Evolutionary conservation across 176 grass and related monocot species (phyloP), one percentile per base, ranked within the genome.

Genomic region (Miscanthus lutarioriparius): DNA sequence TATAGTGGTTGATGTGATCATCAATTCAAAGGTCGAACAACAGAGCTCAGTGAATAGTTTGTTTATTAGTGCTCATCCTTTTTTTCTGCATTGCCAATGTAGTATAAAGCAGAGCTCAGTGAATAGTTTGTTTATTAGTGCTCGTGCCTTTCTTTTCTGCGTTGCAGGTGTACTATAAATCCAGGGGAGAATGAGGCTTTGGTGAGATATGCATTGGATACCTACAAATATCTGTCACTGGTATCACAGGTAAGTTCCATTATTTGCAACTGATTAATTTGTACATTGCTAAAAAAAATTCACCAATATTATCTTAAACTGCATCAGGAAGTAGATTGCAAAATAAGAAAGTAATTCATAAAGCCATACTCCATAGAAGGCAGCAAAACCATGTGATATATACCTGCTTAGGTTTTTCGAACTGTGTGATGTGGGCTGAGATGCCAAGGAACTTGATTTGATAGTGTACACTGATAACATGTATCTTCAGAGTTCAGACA

Each of bases 91-190:
- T 86, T 81, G 36, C 79, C 95, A 91, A 67, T 98, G 92, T 89
- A 98, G 91, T 16, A 93, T 95, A 90, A 98, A 70, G 32, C n/a
- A 83, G 35, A 72, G 69, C 39, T 12, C 16, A 32, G 13, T 59
- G 40, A 13, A 64, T 44, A 70, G n/a, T 53, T 23, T 72, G 3
- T 53, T 83, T 45, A 72, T 79, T 58, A 41, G 12, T 23, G 4
- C 20, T 32, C 6, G 4, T 54, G 9, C 26, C 32, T 51, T n/a
- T 33, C 11, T 67, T 87, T 76, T 74, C 28, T 68, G 26, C 16
- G 92, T 88, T 83, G 28, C 82, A 98, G 96, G 67, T 98, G 96
- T 91, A 98, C 96, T 17, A 93, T 98, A 90, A 98, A 98, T 82
- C 96, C 96, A 64, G 92, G 96, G 74, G 96, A 98, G 75, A 98